These are phyloP conservation scores for Trichocomaceae sp. DNA, from an alignment of 2,329 filamentous ascomycete species.

Conservation along the genomic window DNA sequence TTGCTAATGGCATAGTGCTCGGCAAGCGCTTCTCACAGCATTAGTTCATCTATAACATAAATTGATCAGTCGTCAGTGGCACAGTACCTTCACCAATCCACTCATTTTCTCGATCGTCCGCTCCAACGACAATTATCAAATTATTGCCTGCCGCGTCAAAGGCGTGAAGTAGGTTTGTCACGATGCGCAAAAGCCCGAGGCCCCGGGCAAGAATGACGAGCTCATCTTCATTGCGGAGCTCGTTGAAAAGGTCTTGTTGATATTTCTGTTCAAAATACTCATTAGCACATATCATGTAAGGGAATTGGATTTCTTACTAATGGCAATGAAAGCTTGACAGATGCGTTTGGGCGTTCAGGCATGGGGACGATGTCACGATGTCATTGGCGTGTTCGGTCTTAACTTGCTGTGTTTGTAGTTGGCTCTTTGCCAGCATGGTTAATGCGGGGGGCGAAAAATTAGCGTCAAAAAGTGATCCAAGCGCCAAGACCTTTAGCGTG, in stretches of 20 bases:
- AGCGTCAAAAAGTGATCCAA: too few relatives aligned
- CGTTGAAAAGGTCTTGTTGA: constrained; percentile 90
- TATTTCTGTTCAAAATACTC: constrained; percentile 55
- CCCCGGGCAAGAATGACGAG: constrained; percentile 87
- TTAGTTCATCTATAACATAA: constrained; percentile 13
- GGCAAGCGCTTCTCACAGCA: constrained; percentile 57
- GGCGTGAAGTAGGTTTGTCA: constrained; percentile 93
- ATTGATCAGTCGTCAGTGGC: constrained; percentile 7
- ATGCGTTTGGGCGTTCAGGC: constrained; percentile 39
- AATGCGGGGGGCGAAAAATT: too few relatives aligned
- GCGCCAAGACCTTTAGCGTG: too few relatives aligned
- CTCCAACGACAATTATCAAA: constrained; percentile 78
- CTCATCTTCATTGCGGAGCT: constrained; percentile 84
- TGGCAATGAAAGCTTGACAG: constrained; percentile 59
- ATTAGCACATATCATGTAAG: constrained; percentile 19
- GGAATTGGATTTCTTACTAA: constrained; percentile 37
- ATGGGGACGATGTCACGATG: constrained; percentile 26
- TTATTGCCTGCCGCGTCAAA: constrained; percentile 96
- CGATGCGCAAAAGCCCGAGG: constrained; percentile 80
- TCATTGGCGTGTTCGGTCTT: constrained; percentile 10
- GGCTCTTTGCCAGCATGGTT: too few relatives aligned
- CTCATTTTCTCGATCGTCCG: constrained; percentile 86
- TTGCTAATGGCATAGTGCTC: constrained; percentile 91
- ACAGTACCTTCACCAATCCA: constrained; percentile 76
- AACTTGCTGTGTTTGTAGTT: too few relatives aligned